Conservation (phyloP, 2,329 filamentous ascomycete genomes). For the Ceratocystis colombiana region DNA sequence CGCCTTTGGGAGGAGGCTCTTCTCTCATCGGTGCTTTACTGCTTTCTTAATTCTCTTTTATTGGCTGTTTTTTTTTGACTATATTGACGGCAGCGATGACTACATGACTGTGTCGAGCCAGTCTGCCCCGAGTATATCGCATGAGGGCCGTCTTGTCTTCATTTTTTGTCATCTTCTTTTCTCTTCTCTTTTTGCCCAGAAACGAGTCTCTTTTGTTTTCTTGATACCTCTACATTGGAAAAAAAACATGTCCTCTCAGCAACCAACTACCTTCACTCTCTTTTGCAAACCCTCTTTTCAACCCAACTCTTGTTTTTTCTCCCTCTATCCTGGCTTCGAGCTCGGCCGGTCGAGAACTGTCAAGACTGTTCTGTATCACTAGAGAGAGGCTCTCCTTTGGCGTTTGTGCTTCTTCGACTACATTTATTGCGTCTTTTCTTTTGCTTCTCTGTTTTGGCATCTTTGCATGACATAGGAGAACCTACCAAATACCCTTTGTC, state of each 20-base stretch:
- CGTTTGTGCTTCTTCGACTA: conserved; percentile 14
- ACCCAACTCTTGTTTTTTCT: neutral
- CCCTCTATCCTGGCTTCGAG: neutral
- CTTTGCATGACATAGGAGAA: conserved; percentile 8
- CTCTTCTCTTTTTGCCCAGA: conserved; percentile 6
- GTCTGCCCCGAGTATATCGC: neutral
- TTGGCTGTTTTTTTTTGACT: neutral
- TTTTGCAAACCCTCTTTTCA: conserved; percentile 19
- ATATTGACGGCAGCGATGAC: neutral
- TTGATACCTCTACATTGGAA: neutral
- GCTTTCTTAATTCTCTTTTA: neutral
- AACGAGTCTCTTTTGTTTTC: conserved; percentile 18
- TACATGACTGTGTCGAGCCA: neutral
- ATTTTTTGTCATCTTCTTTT: neutral
- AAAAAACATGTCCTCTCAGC: conserved; percentile 17
- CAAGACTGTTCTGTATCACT: conserved; percentile 17
- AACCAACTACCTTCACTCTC: conserved; percentile 23
- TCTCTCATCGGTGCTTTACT: neutral
- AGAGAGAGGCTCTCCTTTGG: conserved; percentile 23
- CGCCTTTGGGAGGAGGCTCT: no score
- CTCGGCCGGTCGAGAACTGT: neutral
- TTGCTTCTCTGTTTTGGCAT: conserved; percentile 11
- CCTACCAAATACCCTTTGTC: neutral
- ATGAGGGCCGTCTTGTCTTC: neutral
- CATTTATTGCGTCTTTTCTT: conserved; percentile 15